These are phyloP conservation scores for Carpinus fangiana DNA, from an alignment of 306 rosid genomes.

Conservation along the genomic window DNA sequence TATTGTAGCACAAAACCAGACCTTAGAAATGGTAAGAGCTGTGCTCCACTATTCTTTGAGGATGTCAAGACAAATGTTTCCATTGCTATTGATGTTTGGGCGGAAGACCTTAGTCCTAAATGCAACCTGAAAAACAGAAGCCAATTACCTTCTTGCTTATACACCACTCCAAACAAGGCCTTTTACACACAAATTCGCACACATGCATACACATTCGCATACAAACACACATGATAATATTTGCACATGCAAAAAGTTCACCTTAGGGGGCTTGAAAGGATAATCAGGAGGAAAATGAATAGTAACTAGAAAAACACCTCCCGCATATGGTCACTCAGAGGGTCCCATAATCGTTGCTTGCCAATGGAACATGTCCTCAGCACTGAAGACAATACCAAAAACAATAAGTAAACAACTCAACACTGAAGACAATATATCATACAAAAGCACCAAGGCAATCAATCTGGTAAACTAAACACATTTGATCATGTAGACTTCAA, in stretches of 20 bases:
- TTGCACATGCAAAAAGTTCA: constrained; percentile 20
- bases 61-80: constrained; percentile 75
- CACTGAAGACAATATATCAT: too few relatives aligned
- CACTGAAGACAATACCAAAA: too few relatives aligned
- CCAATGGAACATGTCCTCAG: constrained; percentile 80
- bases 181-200: not conserved
- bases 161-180: not conserved
- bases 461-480: too few relatives aligned
- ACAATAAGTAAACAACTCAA: too few relatives aligned
- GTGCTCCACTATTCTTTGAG: constrained; percentile 82
- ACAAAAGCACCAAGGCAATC: too few relatives aligned
- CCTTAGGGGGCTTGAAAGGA: constrained; percentile 85
- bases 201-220: not conserved
- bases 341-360: constrained; percentile 80
- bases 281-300: constrained; percentile 67
- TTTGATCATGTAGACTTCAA: too few relatives aligned
- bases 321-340: constrained; percentile 69
- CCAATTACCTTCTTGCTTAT: not conserved
- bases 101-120: constrained; percentile 80
- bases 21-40: constrained; percentile 75
- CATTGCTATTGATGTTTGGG: constrained; percentile 73
- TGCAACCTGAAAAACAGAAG: constrained; percentile 47
- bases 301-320: constrained; percentile 71
- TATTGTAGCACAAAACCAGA: constrained; percentile 4
- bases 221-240: not conserved